Evolutionary conservation across 257 asterid species (phyloP).

Genomic region (Solanum chilense): DNA sequence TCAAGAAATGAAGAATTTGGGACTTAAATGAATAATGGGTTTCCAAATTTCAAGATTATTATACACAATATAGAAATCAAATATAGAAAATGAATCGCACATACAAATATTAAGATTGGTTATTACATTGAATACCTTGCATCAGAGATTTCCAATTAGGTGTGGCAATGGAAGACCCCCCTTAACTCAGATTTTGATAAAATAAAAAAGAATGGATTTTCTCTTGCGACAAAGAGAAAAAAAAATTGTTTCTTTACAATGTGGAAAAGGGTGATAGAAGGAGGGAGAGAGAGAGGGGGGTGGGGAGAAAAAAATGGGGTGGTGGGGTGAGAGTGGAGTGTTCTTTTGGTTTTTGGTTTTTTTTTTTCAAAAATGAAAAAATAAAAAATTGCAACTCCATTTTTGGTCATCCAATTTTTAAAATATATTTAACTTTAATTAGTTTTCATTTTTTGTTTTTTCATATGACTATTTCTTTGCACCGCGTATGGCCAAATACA

Average conservation of each 20-base stretch:
- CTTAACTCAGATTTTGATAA: conserved; percentile 1
- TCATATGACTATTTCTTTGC: background rate
- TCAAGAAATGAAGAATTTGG: background rate
- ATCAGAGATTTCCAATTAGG: conserved; percentile 10
- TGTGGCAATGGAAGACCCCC: conserved; percentile 12
- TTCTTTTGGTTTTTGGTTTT: background rate
- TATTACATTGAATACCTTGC: conserved; percentile 10
- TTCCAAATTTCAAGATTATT: background rate
- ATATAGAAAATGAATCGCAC: background rate
- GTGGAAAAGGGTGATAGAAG: conserved; percentile 13
- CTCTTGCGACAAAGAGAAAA: background rate
- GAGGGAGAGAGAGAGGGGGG: background rate
- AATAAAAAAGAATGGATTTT: background rate
- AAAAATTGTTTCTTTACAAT: conserved; percentile 4
- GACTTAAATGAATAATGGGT: background rate
- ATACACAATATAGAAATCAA: background rate
- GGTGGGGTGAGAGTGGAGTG: background rate
- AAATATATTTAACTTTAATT: no score
- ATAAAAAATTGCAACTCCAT: background rate
- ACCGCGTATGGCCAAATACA: rapidly evolving
- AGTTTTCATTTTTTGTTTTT: background rate
- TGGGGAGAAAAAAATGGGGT: background rate
- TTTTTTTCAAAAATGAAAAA: background rate
- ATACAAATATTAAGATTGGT: background rate
- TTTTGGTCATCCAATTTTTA: background rate